Base-by-base conservation (phyloP, 176 grass and related monocot genomes). In the Oropetium thomaeum region DNA sequence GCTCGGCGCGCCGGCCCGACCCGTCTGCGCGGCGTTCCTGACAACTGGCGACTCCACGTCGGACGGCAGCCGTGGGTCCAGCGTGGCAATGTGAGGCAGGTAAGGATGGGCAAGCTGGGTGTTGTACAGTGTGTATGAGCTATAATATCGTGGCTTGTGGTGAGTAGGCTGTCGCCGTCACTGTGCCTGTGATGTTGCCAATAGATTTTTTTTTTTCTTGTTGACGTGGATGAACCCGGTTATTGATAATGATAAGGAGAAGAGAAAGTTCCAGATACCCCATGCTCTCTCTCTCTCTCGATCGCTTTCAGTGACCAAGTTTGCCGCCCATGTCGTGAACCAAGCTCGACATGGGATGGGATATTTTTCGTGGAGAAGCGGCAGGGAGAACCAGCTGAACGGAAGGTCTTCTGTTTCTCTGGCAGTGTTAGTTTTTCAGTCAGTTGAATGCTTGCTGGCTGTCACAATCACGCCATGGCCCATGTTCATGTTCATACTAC, bases 21-120 rank as follows among this genome's bases (percentile, higher is more conserved):
- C 44, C 1, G 34, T 73, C 49, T 91, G 89, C 81, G 81, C 76
- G 1, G 37, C 44, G 23, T 86, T 58, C 80, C 79, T 8, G 2
- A 65, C 78, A 7, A 34, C 19, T 52, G 48, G 19, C 17, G 54
- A 48, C n/a, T 73, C 74, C 79, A 54, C 69, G 22, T 58, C 72
- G 66, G 78, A 27, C 44, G 45, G 1, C 12, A 9, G 31, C 19
- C 41, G 58, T 53, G 65, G 44, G 37, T 76, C 84, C 78, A 71
- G 55, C 44, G 71, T 87, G 80, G 69, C 80, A 74, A 52, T 35
- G 44, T 71, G 65, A 87, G 55, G 33, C 31, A 0, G 43, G 43
- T 16, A 47, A 13, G 5, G 15, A 34, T 5, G 43, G 70, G 38
- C 5, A 63, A 10, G 54, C 10, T 62, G n/a, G 34, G 55, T 67